Evolutionary conservation across 2,329 filamentous ascomycete species (phyloP), one percentile per base, ranked within the genome.

Genomic region (Calonectria fujianensis): DNA sequence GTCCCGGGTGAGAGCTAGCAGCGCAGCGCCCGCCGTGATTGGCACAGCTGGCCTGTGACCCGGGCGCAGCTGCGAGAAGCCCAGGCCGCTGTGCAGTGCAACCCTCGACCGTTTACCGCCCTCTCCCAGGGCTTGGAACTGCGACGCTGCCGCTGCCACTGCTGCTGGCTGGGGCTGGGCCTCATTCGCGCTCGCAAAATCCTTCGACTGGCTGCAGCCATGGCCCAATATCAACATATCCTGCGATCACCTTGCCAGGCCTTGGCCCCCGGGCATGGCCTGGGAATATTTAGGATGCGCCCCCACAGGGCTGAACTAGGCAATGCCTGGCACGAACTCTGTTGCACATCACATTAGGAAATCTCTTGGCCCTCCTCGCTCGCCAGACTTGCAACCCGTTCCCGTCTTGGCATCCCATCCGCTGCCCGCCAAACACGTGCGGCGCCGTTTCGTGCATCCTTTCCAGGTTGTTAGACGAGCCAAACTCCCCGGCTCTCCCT

Each of bases 1-100:
- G 57, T 63, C 57, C 57, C 57, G 37, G 52, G 57, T 63, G 57
- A 74, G 78, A 68, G 37, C 74, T 80, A 76, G 77, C 63, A 69
- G 39, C 37, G 24, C 61, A 48, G 37, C 51, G 48, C 29, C 24
- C 27, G 68, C 51, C 29, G 13, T 80, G 76, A 80, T 80, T 80
- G 79, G 79, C 61, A 72, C 70, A 74, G 68, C 65, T 69, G 70
- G 73, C n/a, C 37, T 63, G 35, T 13, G 57, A 41, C 13, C 37
- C 24, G 24, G 35, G 35, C 57, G 35, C 57, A 63, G 37, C 35
- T 39, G 20, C 32, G 32, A 7, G 8, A 18, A 14, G 13, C 51
- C 57, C 57, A 39, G 57, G 24, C 41, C 41, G 41, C 41, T 35
- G 20, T 27, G 54, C 20, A 37, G 20, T 24, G 54, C n/a, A 37